Evolutionary conservation across 805 yeast species (phyloP), one percentile per base, ranked within the genome.

Genomic region (Saccharomycopsis schoenii): DNA sequence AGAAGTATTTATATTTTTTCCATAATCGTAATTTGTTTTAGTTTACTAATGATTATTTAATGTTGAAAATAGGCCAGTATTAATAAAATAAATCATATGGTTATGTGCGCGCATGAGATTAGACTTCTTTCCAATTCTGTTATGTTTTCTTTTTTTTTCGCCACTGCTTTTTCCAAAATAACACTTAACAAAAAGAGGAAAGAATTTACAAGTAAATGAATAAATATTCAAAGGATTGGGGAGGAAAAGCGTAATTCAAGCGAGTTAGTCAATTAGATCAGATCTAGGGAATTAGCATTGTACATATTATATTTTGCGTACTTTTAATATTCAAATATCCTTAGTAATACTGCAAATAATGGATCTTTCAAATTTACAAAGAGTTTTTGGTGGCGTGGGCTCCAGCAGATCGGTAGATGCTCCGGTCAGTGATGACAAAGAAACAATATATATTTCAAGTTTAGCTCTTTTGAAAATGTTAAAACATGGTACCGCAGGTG

Each of bases 401-500:
- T 79, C 79, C 14, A 76, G 80, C 29, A 76, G 78, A 12, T 76
- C 78, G 25, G 77, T 80, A 1, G 97, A 89, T 69, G 83, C 88
- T 1, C 93, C 93, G 24, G 88, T 89, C 55, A 88, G 91, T 59
- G 99, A 93, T 74, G 92, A 93, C 68, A 88, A 97, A 50, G 99
- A 94, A 75, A 92, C 98, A 0, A 97, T 94, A 10, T 89, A 93
- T 74, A 91, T 94, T 60, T 94, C 99, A 50, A 91, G 97, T 47
- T 81, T 94, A 68, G 99, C 99, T 2, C 77, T 94, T 58, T 79
- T 94, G 65, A 94, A 94, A 76, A 94, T 94, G 99, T 83, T 94
- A 69, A 93, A 92, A 73, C 99, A 94, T 71, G 98, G 98, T 42
- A 82, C 98, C 70, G 93, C 94, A 1, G 94, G 96, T 72, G 88